These are phyloP conservation scores for Tetrahymena malaccensis DNA, from an alignment of 73 alveolate genomes.

Conservation along the genomic window DNA sequence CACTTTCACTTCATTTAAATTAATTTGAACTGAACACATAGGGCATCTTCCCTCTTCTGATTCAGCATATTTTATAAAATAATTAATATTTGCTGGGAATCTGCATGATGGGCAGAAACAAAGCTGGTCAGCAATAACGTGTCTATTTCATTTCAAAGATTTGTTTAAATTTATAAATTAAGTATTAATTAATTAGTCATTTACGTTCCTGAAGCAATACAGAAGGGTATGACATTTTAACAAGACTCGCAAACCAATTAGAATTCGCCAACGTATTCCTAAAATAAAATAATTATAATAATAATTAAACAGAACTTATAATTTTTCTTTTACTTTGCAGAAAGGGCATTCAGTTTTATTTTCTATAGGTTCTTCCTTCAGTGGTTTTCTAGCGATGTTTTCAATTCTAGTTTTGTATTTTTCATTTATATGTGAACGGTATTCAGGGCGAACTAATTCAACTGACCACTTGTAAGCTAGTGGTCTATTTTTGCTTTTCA, in stretches of 20 bases:
- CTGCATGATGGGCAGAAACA: slow-evolving; percentile 85
- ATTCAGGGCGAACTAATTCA: slow-evolving; percentile 93
- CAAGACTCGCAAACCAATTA: slow-evolving; percentile 88
- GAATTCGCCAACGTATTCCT: slow-evolving; percentile 76
- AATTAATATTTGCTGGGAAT: slow-evolving; percentile 65
- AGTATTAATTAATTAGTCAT: neutral
- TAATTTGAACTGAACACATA: neutral
- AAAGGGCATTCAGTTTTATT: slow-evolving; percentile 88
- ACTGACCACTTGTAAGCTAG: slow-evolving; percentile 96
- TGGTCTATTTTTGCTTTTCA: slow-evolving; percentile 87
- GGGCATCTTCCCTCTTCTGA: slow-evolving; percentile 29
- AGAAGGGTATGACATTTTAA: slow-evolving; percentile 91
- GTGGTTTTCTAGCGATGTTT: slow-evolving; percentile 88
- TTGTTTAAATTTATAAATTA: neutral
- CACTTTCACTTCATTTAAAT: slow-evolving; percentile 12
- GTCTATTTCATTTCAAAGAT: slow-evolving; percentile 24
- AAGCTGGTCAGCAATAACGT: slow-evolving; percentile 80
- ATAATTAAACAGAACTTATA: neutral
- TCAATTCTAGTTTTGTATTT: slow-evolving; percentile 80
- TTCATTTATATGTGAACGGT: slow-evolving; percentile 86
- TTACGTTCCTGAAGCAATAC: slow-evolving; percentile 94
- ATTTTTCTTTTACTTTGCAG: slow-evolving; percentile 49
- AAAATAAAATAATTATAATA: neutral
- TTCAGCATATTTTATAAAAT: slow-evolving; percentile 2
- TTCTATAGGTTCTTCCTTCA: slow-evolving; percentile 88